Evolutionary conservation across 495 filamentous ascomycete species (phyloP), one percentile per base, ranked within the genome.

Genomic region (Tuber microsphaerosporum): DNA sequence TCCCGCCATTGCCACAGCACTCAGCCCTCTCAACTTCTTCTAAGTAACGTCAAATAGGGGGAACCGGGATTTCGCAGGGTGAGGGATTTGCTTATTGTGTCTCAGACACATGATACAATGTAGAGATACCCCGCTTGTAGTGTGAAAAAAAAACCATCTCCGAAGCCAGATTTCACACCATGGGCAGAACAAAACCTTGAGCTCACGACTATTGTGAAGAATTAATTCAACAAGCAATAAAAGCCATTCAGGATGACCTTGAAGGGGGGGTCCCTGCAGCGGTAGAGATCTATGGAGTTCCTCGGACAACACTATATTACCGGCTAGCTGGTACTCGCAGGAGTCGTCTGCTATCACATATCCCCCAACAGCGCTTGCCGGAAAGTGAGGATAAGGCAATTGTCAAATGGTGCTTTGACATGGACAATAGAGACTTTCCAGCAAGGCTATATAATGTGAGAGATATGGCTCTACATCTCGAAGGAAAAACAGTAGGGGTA

Each of bases 201-300:
- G 22, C 22, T 56, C 20, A 56, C 7, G 9, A 56, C 22, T 16
- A 26, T 56, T 16, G 69, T 31, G 75, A 72, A 70, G 19, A 68
- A 37, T n/a, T 71, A 17, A 71, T 75, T 16, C 31, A 68, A 48
- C 14, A 44, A 61, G 76, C 70, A 8, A 75, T 73, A 22, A 22
- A 71, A 19, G 20, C 65, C 0, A 69, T 71, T 12, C 46, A 42
- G 20, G 51, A 10, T 0, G 68, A 51, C 1, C 9, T 31, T 14
- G 41, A 72, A 0, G n/a, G 20, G 48, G 3, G 69, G 34, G 51
- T 77, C 10, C n/a, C 31, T 31, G 31, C 48, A 39, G 74, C 42
- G 20, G 68, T 70, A 1, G 26, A 77, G 69, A 74, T n/a, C 19
- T 74, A 42, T 69, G 39, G 51, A 37, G 61, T 61, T 39, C 71